A percentile compares a stretch with the other conserved stretches of the same genome.
phyloP scores from a whole-genome alignment of 306 rosid genomes.

The Amphicarpaea edgeworthii region DNA sequence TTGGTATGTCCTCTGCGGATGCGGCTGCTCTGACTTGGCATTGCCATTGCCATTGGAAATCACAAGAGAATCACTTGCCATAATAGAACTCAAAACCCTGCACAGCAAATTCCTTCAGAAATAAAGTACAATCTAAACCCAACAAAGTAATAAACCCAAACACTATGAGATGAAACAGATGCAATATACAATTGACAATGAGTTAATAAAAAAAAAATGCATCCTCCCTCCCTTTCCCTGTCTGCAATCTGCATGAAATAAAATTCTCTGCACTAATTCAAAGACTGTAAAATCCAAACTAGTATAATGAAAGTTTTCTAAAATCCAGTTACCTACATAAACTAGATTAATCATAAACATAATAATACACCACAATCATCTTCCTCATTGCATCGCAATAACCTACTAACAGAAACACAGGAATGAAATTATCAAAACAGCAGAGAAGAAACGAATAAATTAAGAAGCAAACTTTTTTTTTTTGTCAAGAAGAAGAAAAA shows the following conservation, averaged over 20 bases:
- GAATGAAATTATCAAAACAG: constrained; percentile 4
- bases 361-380: neutral
- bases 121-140: constrained; percentile 54
- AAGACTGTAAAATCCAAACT: constrained; percentile 2
- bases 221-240: constrained; percentile 27
- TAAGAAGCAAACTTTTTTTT: neutral
- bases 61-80: constrained; percentile 72
- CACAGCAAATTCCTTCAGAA: constrained; percentile 48
- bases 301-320: neutral
- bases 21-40: constrained; percentile 52
- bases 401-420: neutral
- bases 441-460: neutral
- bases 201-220: neutral
- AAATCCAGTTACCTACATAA: neutral
- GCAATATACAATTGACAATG: neutral
- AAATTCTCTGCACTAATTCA: neutral
- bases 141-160: neutral
- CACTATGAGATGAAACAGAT: constrained; percentile 27
- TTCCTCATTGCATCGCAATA: neutral
- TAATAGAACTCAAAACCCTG: constrained; percentile 49
- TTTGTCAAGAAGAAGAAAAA: neutral
- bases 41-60: constrained; percentile 61
- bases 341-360: constrained; percentile 18
- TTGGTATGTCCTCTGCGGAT: constrained; percentile 87
- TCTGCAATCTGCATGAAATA: neutral